These are phyloP conservation scores for Termitomyces sp. DNA, from an alignment of 768 basidiomycete species.

Conservation along the genomic window DNA sequence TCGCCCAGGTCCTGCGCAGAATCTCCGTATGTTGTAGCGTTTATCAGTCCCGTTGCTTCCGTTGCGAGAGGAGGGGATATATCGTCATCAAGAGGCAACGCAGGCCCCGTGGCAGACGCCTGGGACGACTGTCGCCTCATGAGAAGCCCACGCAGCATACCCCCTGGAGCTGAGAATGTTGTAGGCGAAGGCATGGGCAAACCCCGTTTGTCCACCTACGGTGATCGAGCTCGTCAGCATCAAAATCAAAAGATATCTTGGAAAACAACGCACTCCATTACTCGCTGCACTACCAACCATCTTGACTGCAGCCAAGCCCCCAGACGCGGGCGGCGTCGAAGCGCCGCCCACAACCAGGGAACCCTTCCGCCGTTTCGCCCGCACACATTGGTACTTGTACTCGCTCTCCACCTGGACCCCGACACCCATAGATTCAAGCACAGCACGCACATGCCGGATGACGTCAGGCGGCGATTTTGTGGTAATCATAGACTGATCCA, in stretches of 20 bases:
- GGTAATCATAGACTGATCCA: constrained; percentile 88
- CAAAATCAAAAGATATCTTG: constrained; percentile 1
- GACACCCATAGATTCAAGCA: constrained; percentile 86
- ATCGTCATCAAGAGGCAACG: constrained; percentile 45
- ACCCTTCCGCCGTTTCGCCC: constrained; percentile 68
- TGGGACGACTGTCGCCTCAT: constrained; percentile 92
- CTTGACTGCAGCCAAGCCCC: constrained; percentile 60
- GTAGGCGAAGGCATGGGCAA: constrained; percentile 78
- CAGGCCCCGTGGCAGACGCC: constrained; percentile 33
- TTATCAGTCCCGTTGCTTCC: constrained; percentile 33
- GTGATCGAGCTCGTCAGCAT: constrained; percentile 3
- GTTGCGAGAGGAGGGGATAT: constrained; percentile 26
- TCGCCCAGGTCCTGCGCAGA: constrained; percentile 80
- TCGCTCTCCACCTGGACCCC: constrained; percentile 86
- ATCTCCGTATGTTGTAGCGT: constrained; percentile 75
- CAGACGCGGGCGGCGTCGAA: constrained; percentile 16
- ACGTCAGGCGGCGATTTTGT: constrained; percentile 81
- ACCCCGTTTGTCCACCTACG: constrained; percentile 84
- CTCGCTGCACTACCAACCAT: constrained; percentile 81
- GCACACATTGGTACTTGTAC: constrained; percentile 83
- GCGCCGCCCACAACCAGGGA: constrained; percentile 34
- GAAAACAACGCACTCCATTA: constrained; percentile 64
- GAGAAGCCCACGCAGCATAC: constrained; percentile 82
- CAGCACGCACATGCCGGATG: constrained; percentile 75
- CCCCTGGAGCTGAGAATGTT: constrained; percentile 60